Conservation (phyloP, 768 basidiomycete species). For the Boletus pseudopeckii region DNA sequence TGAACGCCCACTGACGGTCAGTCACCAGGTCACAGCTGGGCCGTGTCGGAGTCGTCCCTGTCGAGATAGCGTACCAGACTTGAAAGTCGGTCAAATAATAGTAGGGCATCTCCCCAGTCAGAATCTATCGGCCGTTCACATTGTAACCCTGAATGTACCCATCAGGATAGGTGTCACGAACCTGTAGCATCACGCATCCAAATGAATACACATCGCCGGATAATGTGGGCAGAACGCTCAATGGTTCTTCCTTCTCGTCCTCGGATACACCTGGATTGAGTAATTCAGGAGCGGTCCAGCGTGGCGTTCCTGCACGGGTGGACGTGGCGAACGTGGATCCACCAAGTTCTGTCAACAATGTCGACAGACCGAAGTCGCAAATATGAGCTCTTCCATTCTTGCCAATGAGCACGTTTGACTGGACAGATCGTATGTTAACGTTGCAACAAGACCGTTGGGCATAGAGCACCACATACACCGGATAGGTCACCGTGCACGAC, state of each 20-base stretch:
- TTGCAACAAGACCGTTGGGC: not conserved
- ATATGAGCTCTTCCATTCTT: not conserved
- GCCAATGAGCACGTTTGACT: constrained; percentile 6
- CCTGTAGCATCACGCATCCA: constrained; percentile 2
- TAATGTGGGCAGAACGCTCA: not conserved
- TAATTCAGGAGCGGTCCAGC: constrained; percentile 3
- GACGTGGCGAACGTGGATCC: constrained; percentile 2
- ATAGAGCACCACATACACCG: not conserved
- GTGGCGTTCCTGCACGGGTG: not conserved
- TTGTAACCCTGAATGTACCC: not conserved
- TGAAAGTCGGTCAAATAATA: constrained; percentile 10
- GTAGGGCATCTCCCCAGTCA: constrained; percentile 13
- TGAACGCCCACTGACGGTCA: constrained; percentile 6
- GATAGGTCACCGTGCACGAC: constrained; percentile 12
- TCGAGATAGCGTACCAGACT: constrained; percentile 5
- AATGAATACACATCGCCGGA: constrained; percentile 5
- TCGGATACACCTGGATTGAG: not conserved
- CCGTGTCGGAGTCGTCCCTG: not conserved
- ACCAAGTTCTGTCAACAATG: constrained; percentile 1
- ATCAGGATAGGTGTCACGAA: not conserved
- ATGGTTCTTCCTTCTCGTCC: not conserved
- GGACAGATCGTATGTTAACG: not conserved
- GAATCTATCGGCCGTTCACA: not conserved
- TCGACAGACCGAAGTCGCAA: constrained; percentile 7
- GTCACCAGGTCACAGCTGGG: not conserved